phyloP scores from a whole-genome alignment of 1,284 basidiomycete genomes.

The Tylopilus orsonianus region DNA sequence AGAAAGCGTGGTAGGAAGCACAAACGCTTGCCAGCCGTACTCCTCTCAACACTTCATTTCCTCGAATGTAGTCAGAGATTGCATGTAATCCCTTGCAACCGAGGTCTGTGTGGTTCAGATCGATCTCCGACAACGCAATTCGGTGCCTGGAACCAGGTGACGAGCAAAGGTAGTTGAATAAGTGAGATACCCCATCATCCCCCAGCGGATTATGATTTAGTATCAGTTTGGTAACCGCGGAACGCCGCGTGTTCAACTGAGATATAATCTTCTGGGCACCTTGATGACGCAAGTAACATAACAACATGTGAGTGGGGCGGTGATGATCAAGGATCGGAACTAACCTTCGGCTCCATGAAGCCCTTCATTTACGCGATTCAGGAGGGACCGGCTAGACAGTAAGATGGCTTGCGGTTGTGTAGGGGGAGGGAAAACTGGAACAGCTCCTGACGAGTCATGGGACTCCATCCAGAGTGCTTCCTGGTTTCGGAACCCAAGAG shows the following conservation, averaged over 20 bases:
- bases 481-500: too few relatives aligned
- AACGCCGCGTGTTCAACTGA: conserved; percentile 41
- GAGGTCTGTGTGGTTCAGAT: conserved; percentile 54
- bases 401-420: conserved; percentile 9
- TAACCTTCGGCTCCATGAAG: conserved; percentile 23
- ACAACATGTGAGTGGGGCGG: background rate
- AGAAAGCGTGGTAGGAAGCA: conserved; percentile 11
- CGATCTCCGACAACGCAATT: conserved; percentile 48
- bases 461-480: conserved; percentile 17
- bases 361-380: conserved; percentile 21
- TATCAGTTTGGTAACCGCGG: conserved; percentile 48
- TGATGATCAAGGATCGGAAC: background rate
- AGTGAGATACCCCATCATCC: conserved; percentile 54
- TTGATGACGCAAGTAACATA: conserved; percentile 6
- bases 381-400: conserved; percentile 21
- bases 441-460: background rate
- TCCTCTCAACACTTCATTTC: conserved; percentile 45
- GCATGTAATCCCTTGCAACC: conserved; percentile 54
- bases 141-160: conserved; percentile 44
- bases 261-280: conserved; percentile 50
- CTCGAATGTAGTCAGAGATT: conserved; percentile 51
- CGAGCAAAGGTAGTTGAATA: conserved; percentile 59
- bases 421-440: background rate
- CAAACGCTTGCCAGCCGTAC: conserved; percentile 60
- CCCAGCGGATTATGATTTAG: conserved; percentile 59